A percentile compares a stretch with the other conserved stretches of the same genome.
phyloP scores from a whole-genome alignment of 2,329 filamentous ascomycete species.

The Lachnellula willkommii region DNA sequence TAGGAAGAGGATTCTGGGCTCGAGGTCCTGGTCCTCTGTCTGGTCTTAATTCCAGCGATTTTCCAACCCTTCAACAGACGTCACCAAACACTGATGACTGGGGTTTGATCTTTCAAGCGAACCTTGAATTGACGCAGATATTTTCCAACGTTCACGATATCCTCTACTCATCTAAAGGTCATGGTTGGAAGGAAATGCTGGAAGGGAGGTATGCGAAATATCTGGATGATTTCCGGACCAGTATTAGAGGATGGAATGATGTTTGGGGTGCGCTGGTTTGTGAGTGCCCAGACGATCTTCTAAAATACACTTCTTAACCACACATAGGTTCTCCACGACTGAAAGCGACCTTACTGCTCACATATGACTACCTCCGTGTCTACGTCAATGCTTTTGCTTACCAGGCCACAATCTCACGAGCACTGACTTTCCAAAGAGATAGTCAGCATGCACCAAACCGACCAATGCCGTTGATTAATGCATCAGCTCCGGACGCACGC shows the following conservation, averaged over 20 bases:
- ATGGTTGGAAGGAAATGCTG: conserved; percentile 63
- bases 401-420: conserved; percentile 60
- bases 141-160: conserved; percentile 72
- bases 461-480: conserved; percentile 30
- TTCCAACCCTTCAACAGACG: conserved; percentile 55
- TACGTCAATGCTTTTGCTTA: conserved; percentile 75
- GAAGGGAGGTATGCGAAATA: conserved; percentile 70
- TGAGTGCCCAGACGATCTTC: conserved; percentile 29
- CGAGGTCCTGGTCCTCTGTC: conserved; percentile 63
- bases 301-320: not conserved
- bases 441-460: conserved; percentile 37
- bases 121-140: conserved; percentile 64
- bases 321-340: conserved; percentile 53
- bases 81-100: conserved; percentile 59
- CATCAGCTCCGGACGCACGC: conserved; percentile 56
- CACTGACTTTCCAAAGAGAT: conserved; percentile 26
- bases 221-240: conserved; percentile 66
- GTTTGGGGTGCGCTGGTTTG: conserved; percentile 63
- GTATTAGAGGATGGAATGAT: conserved; percentile 65
- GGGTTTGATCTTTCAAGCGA: conserved; percentile 64
- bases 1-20: conserved; percentile 70
- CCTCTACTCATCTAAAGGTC: conserved; percentile 64
- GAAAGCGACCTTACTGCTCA: conserved; percentile 62
- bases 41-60: conserved; percentile 38
- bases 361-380: conserved; percentile 66